Base-by-base conservation (phyloP, 2,329 filamentous ascomycete genomes). In the Podosphaera fusca region DNA sequence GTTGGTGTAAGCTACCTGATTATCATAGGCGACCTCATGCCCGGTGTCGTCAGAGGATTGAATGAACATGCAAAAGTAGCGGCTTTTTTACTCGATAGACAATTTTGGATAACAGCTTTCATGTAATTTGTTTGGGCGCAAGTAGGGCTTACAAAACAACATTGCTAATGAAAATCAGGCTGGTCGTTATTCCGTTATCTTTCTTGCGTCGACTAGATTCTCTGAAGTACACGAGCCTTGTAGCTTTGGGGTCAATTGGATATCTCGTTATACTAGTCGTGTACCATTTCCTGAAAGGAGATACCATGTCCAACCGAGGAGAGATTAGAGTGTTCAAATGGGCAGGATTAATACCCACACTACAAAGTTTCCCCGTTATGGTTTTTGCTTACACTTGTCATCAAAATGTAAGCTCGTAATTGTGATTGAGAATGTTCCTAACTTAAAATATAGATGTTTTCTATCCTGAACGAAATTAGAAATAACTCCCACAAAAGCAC, bases 321-420 rank as follows among this genome's bases (percentile, higher is more conserved):
- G 78, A 82, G 8, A 80, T 98, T 59, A 80, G 85, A 54, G 72
- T 87, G 35, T 75, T 95, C 60, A 73, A 79, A 60, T 95, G 87
- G 83, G 83, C 81, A 49, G 87, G 90, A 6, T 75, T 86, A 2
- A 75, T 94, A 8, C 78, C 84, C 40, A 82, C 85, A 5, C 74
- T 98, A 56, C 87, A 87, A 63, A 89, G 85, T 60, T 80, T 98
- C 61, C 92, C 92, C 0, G 88, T 98, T 56, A 89, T 96, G 58
- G 87, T 98, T 1, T 98, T 98, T 74, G 92, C 90, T n/a, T 98
- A 96, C 69, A 98, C 92, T 1, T 98, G 92, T 68, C 92, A 98
- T 70, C 92, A 98, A 67, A 98, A 98, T 68, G 87, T 92, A 72
- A 62, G 79, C 67, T 35, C 51, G n/a, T 14, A 12, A 4, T 3